Evolutionary conservation across 495 filamentous ascomycete genomes (phyloP).

Genomic region (Aspergillus sclerotiicarbonarius): DNA sequence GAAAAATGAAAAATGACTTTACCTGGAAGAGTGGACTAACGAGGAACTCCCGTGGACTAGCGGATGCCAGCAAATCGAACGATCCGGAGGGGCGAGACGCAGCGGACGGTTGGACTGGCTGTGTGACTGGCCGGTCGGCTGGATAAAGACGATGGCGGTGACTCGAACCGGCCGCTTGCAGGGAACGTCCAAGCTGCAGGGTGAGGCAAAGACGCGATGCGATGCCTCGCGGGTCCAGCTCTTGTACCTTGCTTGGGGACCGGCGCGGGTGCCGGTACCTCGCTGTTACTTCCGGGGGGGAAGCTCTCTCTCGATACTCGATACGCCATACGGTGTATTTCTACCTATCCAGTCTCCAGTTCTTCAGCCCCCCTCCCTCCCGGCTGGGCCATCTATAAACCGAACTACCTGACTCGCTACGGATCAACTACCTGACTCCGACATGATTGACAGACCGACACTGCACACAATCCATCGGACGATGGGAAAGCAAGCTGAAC

Average conservation of each 20-base stretch:
- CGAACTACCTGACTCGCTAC: too few relatives aligned
- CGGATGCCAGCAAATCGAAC: constrained; percentile 24
- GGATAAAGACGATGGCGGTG: constrained; percentile 16
- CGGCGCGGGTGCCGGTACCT: neutral
- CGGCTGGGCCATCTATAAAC: too few relatives aligned
- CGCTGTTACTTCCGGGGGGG: neutral
- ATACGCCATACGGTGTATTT: too few relatives aligned
- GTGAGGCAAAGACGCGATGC: neutral
- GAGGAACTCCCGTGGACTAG: constrained; percentile 1
- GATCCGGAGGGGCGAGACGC: neutral
- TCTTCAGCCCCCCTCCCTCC: too few relatives aligned
- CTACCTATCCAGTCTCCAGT: too few relatives aligned
- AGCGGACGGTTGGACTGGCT: constrained; percentile 2
- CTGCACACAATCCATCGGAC: too few relatives aligned
- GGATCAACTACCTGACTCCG: too few relatives aligned
- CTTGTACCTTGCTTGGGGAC: neutral
- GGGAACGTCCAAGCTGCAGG: neutral
- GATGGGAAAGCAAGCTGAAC: too few relatives aligned
- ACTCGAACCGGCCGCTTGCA: constrained; percentile 26
- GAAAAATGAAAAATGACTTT: neutral
- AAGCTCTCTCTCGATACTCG: too few relatives aligned
- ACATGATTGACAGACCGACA: too few relatives aligned
- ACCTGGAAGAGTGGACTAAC: neutral
- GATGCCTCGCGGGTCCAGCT: neutral
- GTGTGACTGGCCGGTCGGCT: neutral